Evolutionary conservation across 352 stramenopile genomes (phyloP), one percentile per base, ranked within the genome.

Genomic region (Phytophthora ramorum): DNA sequence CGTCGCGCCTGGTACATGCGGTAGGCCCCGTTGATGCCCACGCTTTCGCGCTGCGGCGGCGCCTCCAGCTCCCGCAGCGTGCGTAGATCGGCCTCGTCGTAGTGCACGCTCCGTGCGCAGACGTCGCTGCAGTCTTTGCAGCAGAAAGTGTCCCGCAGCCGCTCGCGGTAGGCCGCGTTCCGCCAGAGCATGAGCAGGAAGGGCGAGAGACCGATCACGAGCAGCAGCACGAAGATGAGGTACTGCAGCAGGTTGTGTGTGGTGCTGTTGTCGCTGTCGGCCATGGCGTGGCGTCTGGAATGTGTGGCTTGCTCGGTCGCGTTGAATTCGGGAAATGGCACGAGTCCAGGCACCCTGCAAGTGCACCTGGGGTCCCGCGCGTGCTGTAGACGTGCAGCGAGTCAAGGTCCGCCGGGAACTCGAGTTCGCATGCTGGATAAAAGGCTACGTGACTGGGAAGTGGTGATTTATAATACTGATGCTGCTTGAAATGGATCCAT

Each of bases 51-150:
- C 22, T 79, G 72, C 14, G 64, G 66, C 3, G 66, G 63, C 24
- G 89, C 56, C 49, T 91, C 78, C 28, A 88, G 73, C 65, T 87
- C 83, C 17, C 63, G 66, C 48, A 90, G 61, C 47, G 75, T 87
- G 43, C 73, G 81, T 54, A 88, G 51, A 52, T 92, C 83, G 19
- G 71, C 56, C 30, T 76, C 71, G 49, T 89, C 79, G 58, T 88
- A 90, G 56, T 79, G 77, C 41, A 83, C 71, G 28, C 75, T 66
- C 24, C 46, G 63, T 24, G 58, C 34, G 49, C 58, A 81, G 49
- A 63, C 37, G 3, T 61, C 55, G 37, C 66, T 53, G 41, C 74
- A 78, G 46, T 75, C 58, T 37, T 71, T 68, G 57, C 76, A 78
- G 69, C 68, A 72, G 48, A 80, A 64, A 56, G 79, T 63, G 48